A percentile compares a stretch with the other conserved stretches of the same genome.
These are phyloP conservation scores for Hypomontagnella monticulosa DNA, from an alignment of 495 filamentous ascomycete species.

Conservation along the genomic window DNA sequence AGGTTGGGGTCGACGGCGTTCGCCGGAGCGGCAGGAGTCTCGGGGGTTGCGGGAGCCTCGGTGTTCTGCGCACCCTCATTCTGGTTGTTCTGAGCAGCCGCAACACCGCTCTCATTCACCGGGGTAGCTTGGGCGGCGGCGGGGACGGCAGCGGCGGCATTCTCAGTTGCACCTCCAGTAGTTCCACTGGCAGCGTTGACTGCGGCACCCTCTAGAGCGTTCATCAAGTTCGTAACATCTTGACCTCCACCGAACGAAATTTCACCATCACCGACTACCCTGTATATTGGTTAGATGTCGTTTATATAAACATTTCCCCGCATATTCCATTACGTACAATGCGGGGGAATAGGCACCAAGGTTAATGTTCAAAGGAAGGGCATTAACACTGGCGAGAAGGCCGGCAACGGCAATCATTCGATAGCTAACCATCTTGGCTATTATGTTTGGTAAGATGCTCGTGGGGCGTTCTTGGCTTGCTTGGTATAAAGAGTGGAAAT, in stretches of 20 bases:
- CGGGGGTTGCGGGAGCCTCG: slow-evolving; percentile 17
- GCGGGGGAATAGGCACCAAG: slow-evolving; percentile 68
- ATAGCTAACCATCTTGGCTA: slow-evolving; percentile 55
- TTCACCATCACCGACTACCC: slow-evolving; percentile 69
- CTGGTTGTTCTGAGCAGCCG: slow-evolving; percentile 24
- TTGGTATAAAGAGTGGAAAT: slow-evolving; percentile 30
- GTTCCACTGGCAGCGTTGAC: slow-evolving; percentile 53
- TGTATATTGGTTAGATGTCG: slow-evolving; percentile 40
- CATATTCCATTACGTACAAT: slow-evolving; percentile 45
- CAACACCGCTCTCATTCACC: slow-evolving; percentile 4
- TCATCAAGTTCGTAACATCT: slow-evolving; percentile 60
- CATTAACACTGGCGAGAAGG: slow-evolving; percentile 51
- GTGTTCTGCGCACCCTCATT: slow-evolving; percentile 22
- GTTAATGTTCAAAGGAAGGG: slow-evolving; percentile 69
- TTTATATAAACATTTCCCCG: neutral
- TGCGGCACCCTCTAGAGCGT: slow-evolving; percentile 60
- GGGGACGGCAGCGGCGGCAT: slow-evolving; percentile 34
- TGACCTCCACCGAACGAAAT: slow-evolving; percentile 66
- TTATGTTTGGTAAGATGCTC: slow-evolving; percentile 21
- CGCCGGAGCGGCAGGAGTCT: slow-evolving; percentile 9
- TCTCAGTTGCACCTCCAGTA: slow-evolving; percentile 24
- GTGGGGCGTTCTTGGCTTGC: slow-evolving; percentile 14
- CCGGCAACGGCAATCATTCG: slow-evolving; percentile 52
- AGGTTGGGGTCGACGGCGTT: slow-evolving; percentile 48
- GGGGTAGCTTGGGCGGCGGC: slow-evolving; percentile 20